phyloP scores from a whole-genome alignment of 2,329 filamentous ascomycete species.

The Periglandula ipomoeae region DNA sequence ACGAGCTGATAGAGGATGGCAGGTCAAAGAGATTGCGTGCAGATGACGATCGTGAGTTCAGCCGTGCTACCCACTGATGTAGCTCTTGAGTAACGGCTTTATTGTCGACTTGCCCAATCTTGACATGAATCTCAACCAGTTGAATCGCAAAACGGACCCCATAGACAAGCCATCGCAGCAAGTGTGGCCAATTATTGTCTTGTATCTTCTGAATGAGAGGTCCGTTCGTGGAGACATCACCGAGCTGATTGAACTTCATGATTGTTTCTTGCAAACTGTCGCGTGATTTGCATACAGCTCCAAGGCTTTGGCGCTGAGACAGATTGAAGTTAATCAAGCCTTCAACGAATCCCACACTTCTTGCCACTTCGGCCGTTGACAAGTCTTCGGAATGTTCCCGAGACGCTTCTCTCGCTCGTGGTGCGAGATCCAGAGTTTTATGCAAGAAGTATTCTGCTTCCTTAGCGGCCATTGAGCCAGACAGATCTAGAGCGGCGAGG shows the following conservation, averaged over 20 bases:
- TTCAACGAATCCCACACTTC: conserved; percentile 80
- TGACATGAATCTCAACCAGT: conserved; percentile 57
- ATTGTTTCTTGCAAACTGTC: conserved; percentile 29
- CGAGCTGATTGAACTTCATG: conserved; percentile 26
- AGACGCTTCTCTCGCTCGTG: conserved; percentile 55
- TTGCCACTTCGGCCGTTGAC: conserved; percentile 66
- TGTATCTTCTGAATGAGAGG: conserved; percentile 12
- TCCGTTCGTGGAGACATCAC: conserved; percentile 16
- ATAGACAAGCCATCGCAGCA: conserved; percentile 53
- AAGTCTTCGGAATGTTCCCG: conserved; percentile 78
- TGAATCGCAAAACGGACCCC: conserved; percentile 55
- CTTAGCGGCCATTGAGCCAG: conserved; percentile 14
- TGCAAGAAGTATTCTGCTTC: conserved; percentile 66
- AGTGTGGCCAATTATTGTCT: conserved; percentile 16
- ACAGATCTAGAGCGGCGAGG: conserved; percentile 31
- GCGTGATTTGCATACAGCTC: conserved; percentile 28
- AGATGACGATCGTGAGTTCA: conserved; percentile 33
- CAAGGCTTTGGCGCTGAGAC: conserved; percentile 46
- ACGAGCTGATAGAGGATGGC: conserved; percentile 40
- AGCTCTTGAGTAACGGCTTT: conserved; percentile 35
- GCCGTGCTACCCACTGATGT: conserved; percentile 37
- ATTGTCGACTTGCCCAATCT: conserved; percentile 48
- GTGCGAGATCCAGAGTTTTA: conserved; percentile 65
- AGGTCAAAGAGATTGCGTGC: conserved; percentile 36
- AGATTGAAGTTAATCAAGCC: conserved; percentile 63